Conservation (phyloP, 805 yeast genomes). For the Yarrowia keelungensis region DNA sequence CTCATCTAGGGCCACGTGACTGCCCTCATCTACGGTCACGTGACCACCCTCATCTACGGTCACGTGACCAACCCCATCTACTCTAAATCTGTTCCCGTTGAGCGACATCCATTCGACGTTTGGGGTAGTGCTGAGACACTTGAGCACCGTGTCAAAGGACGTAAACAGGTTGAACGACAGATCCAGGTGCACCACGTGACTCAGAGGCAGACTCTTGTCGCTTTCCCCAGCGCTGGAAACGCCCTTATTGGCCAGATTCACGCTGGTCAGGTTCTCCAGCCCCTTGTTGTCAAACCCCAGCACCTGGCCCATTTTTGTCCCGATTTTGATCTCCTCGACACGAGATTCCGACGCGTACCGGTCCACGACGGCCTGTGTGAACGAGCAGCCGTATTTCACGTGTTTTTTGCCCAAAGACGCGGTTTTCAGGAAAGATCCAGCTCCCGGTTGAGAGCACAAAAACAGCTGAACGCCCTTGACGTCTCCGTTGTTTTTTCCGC, state of each 20-base stretch:
- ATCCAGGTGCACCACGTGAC: constrained; percentile 7
- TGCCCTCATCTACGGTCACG: background rate
- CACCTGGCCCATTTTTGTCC: constrained; percentile 64
- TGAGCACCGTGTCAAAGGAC: background rate
- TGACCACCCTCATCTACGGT: too few relatives aligned
- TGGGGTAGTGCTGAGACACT: background rate
- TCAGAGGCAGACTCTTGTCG: background rate
- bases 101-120: constrained; percentile 16
- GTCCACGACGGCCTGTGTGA: constrained; percentile 58
- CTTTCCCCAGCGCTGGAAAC: background rate
- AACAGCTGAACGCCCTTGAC: constrained; percentile 66
- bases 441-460: constrained; percentile 48
- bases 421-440: constrained; percentile 71
- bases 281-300: constrained; percentile 65
- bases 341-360: constrained; percentile 43
- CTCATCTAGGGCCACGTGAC: background rate
- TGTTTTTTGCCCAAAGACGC: constrained; percentile 50
- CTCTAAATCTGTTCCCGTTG: constrained; percentile 13
- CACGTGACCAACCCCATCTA: background rate
- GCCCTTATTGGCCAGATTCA: constrained; percentile 17
- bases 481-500: constrained; percentile 79
- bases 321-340: constrained; percentile 33
- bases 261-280: constrained; percentile 3
- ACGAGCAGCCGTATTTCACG: constrained; percentile 56
- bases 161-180: constrained; percentile 13